Conservation (phyloP, 306 rosid species). For the Benincasa hispida region DNA sequence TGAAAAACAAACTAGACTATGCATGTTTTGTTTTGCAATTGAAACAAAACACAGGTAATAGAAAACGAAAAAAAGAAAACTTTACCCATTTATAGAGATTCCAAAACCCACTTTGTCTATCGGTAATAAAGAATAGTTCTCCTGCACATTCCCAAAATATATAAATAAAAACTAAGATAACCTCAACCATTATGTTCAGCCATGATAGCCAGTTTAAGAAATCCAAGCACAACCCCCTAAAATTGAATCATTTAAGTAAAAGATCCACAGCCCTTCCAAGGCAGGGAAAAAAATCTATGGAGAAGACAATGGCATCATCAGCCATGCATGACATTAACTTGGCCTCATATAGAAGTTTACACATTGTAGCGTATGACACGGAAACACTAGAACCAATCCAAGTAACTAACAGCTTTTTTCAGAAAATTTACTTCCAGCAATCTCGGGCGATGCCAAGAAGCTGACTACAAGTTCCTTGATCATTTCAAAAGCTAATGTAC, state of each 20-base stretch:
- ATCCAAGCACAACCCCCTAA: background rate
- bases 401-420: too few species aligned
- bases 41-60: constrained; percentile 3
- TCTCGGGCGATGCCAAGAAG: too few species aligned
- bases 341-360: background rate
- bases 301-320: background rate
- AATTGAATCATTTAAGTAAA: background rate
- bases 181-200: background rate
- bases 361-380: too few species aligned
- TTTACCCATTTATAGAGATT: constrained; percentile 91
- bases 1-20: background rate
- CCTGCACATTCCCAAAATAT: constrained; percentile 44
- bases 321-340: background rate
- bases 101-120: constrained; percentile 79
- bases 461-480: background rate
- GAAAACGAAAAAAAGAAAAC: background rate
- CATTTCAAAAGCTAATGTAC: background rate
- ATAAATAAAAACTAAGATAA: background rate
- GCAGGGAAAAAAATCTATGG: background rate
- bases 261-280: background rate
- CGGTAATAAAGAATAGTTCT: constrained; percentile 73
- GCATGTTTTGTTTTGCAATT: background rate
- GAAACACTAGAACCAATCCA: too few species aligned
- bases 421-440: too few species aligned
- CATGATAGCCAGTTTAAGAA: background rate